Evolutionary conservation across 1,284 basidiomycete genomes (phyloP), one percentile per base, ranked within the genome.

Genomic region (Trichosporon sp.): DNA sequence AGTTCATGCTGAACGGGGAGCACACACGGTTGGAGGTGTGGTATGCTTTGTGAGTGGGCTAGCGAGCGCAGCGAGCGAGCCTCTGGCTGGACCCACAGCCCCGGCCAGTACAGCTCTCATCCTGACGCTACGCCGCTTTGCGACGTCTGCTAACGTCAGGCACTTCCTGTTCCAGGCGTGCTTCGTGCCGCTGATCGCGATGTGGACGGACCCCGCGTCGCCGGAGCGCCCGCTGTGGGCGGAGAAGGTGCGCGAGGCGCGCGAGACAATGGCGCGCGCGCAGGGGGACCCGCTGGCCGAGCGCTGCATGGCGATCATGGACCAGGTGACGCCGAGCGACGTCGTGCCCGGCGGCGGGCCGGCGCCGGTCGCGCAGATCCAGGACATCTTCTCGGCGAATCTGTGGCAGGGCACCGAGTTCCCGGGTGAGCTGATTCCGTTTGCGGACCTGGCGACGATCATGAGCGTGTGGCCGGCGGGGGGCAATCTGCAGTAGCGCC

Each of bases 121-220:
- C n/a, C n/a, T n/a, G n/a, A n/a, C n/a, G n/a, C n/a, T n/a, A n/a
- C n/a, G n/a, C n/a, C n/a, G n/a, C n/a, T n/a, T n/a, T n/a, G n/a
- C n/a, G n/a, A n/a, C n/a, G n/a, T n/a, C n/a, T n/a, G n/a, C 65
- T 65, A 25, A 69, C 60, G 2, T 7, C 60, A 75, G 74, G 13
- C 74, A 75, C 62, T 75, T 75, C 64, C 70, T 75, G 27, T 74
- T 75, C 72, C 74, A 75, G 35, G 73, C 74, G 3, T 56, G 66
- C 6, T 75, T 74, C 29, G 73, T 75, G 7, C 73, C 73, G 1
- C 70, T 75, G 29, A 73, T 75, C 62, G 73, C 74, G 1, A 67
- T 75, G 47, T 69, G 69, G 64, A 72, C 74, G 3, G 73, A 75
- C 38, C 65, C 51, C 0, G 35, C 15, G 1, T 74, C 73, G 15